These are phyloP conservation scores for Colletotrichum cordylinicola DNA, from an alignment of 2,329 filamentous ascomycete genomes.

Conservation along the genomic window DNA sequence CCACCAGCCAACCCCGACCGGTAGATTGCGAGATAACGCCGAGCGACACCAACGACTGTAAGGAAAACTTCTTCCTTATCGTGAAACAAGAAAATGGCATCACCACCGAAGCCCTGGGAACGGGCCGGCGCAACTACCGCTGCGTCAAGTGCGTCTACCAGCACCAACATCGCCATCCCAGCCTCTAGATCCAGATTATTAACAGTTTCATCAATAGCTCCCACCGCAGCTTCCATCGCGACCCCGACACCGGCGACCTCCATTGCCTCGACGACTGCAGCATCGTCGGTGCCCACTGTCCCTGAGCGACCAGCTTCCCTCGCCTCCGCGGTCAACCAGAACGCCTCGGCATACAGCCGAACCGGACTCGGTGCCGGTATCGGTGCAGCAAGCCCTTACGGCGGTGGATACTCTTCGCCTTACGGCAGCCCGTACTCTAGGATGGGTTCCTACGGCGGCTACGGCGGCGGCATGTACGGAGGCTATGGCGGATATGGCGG, in stretches of 20 bases:
- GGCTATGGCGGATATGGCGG: conserved; percentile 45
- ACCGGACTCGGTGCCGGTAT: conserved; percentile 35
- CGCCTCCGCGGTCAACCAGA: conserved; percentile 82
- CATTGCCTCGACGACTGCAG: conserved; percentile 31
- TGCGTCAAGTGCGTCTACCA: conserved; percentile 50
- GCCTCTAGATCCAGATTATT: conserved; percentile 11
- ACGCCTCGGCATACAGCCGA: conserved; percentile 80
- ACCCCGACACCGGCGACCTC: conserved; percentile 45
- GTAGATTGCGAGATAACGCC: conserved; percentile 20
- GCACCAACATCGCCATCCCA: neutral
- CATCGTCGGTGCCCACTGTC: conserved; percentile 66
- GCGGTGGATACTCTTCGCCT: conserved; percentile 43
- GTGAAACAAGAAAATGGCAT: conserved; percentile 58
- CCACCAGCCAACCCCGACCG: conserved; percentile 9
- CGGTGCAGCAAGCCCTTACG: conserved; percentile 31
- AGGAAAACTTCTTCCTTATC: conserved; percentile 18
- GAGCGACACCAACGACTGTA: neutral
- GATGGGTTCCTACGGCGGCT: conserved; percentile 55
- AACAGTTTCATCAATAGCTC: conserved; percentile 28
- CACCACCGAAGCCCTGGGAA: conserved; percentile 98
- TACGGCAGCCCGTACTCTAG: conserved; percentile 39
- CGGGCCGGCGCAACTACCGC: conserved; percentile 67
- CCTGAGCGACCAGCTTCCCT: conserved; percentile 84
- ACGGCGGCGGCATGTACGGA: conserved; percentile 47
- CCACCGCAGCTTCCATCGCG: conserved; percentile 46